Conservation (phyloP, 208 protist genomes). For the Wallacemonas sp. region DNA sequence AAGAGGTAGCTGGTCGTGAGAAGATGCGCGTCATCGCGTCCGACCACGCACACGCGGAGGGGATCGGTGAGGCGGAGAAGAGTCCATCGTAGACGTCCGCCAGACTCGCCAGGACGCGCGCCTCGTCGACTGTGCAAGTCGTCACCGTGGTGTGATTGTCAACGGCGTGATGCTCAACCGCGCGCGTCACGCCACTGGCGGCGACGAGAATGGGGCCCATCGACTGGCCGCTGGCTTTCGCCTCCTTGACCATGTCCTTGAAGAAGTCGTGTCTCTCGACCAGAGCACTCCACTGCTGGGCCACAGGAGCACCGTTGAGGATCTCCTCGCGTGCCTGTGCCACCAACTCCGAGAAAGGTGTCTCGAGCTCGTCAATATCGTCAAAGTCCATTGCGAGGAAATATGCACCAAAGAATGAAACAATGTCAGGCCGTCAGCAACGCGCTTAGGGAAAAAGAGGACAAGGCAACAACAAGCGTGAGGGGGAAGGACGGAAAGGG, state of each 20-base stretch:
- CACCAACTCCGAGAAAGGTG: not conserved
- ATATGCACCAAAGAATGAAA: too few relatives aligned
- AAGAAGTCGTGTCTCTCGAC: conserved; percentile 57
- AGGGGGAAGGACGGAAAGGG: too few relatives aligned
- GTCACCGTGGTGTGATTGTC: conserved; percentile 3
- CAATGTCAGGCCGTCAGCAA: too few relatives aligned
- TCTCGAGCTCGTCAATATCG: not conserved
- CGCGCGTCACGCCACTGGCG: conserved; percentile 36
- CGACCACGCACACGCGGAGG: conserved; percentile 41
- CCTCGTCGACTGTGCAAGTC: conserved; percentile 11
- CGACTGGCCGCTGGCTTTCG: conserved; percentile 34
- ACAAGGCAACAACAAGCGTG: too few relatives aligned
- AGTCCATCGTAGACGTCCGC: conserved; percentile 38
- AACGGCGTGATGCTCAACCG: not conserved
- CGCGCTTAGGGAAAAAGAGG: too few relatives aligned
- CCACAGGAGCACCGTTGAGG: conserved; percentile 14
- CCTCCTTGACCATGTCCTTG: conserved; percentile 61
- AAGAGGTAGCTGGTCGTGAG: not conserved
- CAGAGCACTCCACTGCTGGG: conserved; percentile 39
- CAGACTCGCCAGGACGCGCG: conserved; percentile 24
- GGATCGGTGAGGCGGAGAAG: conserved; percentile 53
- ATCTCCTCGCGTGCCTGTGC: conserved; percentile 2
- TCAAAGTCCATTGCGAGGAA: conserved; percentile 12
- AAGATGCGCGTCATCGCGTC: conserved; percentile 12
- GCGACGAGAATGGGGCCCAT: conserved; percentile 46